Evolutionary conservation across 129 eudicot genomes (phyloP), one percentile per base, ranked within the genome.

Genomic region (Solidago caesia): DNA sequence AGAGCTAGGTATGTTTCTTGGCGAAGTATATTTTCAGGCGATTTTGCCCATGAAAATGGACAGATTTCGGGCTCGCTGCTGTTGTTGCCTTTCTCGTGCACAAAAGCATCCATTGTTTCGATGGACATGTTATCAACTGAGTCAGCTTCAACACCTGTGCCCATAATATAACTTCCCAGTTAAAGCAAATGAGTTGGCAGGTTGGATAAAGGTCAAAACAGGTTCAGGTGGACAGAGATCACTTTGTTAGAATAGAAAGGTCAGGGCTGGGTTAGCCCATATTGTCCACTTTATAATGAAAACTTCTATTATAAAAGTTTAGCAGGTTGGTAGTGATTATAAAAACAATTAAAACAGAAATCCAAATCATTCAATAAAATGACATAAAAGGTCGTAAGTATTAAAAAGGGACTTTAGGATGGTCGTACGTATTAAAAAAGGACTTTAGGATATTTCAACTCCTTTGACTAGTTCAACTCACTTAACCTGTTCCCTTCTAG

Each of bases 31-130:
- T 89, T 89, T 80, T 89, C 98, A 0, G 98, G 96, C n/a, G 95
- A 92, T 74, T 87, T 84, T 39, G 98, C 94, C 96, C 96, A 92
- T 16, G 95, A 72, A 69, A 92, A 92, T 45, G 98, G 98, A 67
- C 98, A 92, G 56, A 67, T 75, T 81, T 89, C 98, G 44, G 67
- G 62, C 46, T 77, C 82, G 33, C n/a, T 74, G 52, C 57, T 65
- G 39, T 72, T 16, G 44, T 43, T 21, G 21, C 21, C 68, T 53
- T 81, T 79, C 15, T 71, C 80, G 5, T 73, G 75, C 27, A 66
- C 67, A 46, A 64, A 77, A 14, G 82, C 39, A 41, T 77, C 84
- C 71, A 78, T 75, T 77, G 57, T 85, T 46, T 86, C 86, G 8
- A 84, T 70, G 27, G 55, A 68, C 60, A 70, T 71, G 59, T 51